These are phyloP conservation scores for Apiospora sp. DNA, from an alignment of 2,329 filamentous ascomycete genomes.

Conservation along the genomic window DNA sequence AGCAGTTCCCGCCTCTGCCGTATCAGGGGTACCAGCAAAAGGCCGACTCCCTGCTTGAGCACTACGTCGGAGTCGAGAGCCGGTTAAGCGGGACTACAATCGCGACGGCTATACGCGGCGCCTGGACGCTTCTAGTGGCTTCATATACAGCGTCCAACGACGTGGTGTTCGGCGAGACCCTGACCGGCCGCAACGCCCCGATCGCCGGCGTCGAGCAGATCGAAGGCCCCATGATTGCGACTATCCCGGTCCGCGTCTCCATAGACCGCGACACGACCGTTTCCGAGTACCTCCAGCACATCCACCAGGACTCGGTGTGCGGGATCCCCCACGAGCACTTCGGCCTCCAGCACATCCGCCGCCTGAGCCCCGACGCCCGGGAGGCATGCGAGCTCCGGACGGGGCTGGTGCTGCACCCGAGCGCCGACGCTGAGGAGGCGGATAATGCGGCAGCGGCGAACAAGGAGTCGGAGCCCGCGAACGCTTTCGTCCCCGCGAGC, in stretches of 20 bases:
- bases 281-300: slow-evolving; percentile 59
- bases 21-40: slow-evolving; percentile 55
- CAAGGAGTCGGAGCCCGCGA: slow-evolving; percentile 49
- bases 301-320: slow-evolving; percentile 63
- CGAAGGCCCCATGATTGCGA: slow-evolving; percentile 68
- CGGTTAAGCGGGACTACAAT: slow-evolving; percentile 54
- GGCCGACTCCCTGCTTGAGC: slow-evolving; percentile 61
- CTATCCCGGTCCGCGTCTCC: slow-evolving; percentile 62
- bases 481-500: slow-evolving; percentile 61
- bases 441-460: neutral
- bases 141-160: slow-evolving; percentile 61
- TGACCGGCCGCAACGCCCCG: slow-evolving; percentile 63
- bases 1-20: slow-evolving; percentile 58
- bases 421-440: neutral
- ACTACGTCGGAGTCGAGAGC: slow-evolving; percentile 52
- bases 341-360: slow-evolving; percentile 66
- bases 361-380: slow-evolving; percentile 60
- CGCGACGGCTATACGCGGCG: slow-evolving; percentile 64
- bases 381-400: slow-evolving; percentile 65
- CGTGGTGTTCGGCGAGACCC: slow-evolving; percentile 65
- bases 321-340: slow-evolving; percentile 72
- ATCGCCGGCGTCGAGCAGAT: slow-evolving; percentile 60
- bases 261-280: slow-evolving; percentile 53
- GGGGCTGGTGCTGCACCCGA: slow-evolving; percentile 56
- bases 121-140: slow-evolving; percentile 64